Evolutionary conservation across 345 rosid species (phyloP), one percentile per base, ranked within the genome.

Genomic region (Lepidium aucheri): DNA sequence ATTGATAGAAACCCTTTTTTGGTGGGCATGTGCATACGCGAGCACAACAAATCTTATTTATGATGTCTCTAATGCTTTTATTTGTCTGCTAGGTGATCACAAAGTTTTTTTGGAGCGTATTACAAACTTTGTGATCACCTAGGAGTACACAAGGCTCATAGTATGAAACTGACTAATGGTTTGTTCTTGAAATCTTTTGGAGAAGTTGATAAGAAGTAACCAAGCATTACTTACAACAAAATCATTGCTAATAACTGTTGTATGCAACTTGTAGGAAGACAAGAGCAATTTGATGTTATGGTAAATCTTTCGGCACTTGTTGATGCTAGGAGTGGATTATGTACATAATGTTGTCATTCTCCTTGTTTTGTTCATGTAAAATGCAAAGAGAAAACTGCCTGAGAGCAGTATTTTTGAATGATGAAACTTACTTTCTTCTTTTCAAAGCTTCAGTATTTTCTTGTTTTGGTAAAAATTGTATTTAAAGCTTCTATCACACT

Each of bases 101-200:
- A 72, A 94, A 94, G 96, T 94, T 69, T 94, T 96, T 30, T 94
- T 96, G 0, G 97, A 94, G 81, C 88, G 99, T 26, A 82, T 94
- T 58, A 97, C 99, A 1, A 86, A 94, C 50, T 94, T 91, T 54
- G 99, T 97, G 5, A 91, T 94, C 22, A 95, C 68, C 86, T 87
- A 2, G 96, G 97, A 6, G 96, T 94, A 49, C 99, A 94, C 60
- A 94, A 94, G 73, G 97, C 99, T 9, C 88, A 93, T 67, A 93
- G 88, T 34, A 93, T 93, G 98, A 88, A 93, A 83, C 86, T 90
- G 12, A 94, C 97, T 16, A 97, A 94, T 81, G 99, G 97, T n/a
- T 73, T 91, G 73, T 94, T 94, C 78, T 73, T 94, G 70, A 93
- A 94, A 72, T 94, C 97, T 20, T 38, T 94, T 63, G 84, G 87